Evolutionary conservation across 352 stramenopile genomes (phyloP).

Genomic region (Thraustotheca clavata): DNA sequence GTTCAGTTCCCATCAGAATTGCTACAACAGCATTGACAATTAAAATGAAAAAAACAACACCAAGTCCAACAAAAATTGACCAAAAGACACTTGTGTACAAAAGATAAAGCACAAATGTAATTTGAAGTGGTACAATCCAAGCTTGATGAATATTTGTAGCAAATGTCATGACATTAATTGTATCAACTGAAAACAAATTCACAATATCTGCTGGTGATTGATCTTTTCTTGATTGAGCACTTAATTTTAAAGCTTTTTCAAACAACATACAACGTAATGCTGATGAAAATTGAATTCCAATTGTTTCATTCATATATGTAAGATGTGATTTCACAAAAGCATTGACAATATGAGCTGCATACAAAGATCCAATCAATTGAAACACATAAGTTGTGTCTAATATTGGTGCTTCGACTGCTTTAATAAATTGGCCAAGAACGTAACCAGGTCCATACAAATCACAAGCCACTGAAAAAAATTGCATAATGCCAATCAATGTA

Average conservation of each 20-base stretch:
- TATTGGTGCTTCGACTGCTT: conserved; percentile 25
- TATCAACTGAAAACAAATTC: conserved; percentile 91
- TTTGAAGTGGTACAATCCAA: conserved; percentile 30
- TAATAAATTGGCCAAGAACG: conserved; percentile 36
- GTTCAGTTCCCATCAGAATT: conserved; percentile 19
- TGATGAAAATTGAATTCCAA: conserved; percentile 25
- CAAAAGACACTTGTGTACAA: conserved; percentile 27
- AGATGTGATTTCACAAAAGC: conserved; percentile 28
- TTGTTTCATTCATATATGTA: conserved; percentile 25
- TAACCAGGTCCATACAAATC: conserved; percentile 28
- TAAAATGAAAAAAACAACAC: conserved; percentile 26
- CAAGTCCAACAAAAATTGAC: conserved; percentile 31
- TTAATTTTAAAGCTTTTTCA: conserved; percentile 26
- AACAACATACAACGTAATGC: conserved; percentile 33
- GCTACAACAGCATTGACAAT: conserved; percentile 20
- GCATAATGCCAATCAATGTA: conserved; percentile 21
- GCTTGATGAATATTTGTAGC: conserved; percentile 32
- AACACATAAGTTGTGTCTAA: conserved; percentile 25
- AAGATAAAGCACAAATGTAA: conserved; percentile 28
- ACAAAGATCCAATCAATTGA: conserved; percentile 31
- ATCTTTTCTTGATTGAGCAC: conserved; percentile 23
- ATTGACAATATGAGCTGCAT: conserved; percentile 27
- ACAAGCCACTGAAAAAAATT: conserved; percentile 20
- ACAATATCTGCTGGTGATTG: conserved; percentile 65
- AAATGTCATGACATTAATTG: conserved; percentile 38